Percentiles rank a stretch among this genome's conserved stretches.
phyloP scores from a whole-genome alignment of 1,284 basidiomycete genomes.

The Apiotrichum siamense region DNA sequence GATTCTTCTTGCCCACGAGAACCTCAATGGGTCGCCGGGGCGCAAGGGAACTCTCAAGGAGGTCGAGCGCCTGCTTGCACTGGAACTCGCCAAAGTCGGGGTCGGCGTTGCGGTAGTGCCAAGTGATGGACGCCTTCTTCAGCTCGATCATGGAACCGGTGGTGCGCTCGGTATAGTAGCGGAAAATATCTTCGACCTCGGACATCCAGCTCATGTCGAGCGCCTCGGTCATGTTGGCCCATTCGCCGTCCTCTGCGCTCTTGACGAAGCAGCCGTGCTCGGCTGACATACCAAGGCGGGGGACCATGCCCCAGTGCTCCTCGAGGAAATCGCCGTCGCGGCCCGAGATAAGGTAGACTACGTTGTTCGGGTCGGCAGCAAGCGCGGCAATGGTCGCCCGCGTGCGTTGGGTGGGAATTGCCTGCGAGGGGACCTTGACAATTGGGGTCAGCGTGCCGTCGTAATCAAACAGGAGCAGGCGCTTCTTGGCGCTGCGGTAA shows the following conservation, averaged over 20 bases:
- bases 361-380: slow-evolving; percentile 71
- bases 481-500: slow-evolving; percentile 69
- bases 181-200: slow-evolving; percentile 91
- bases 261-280: slow-evolving; percentile 94
- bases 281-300: slow-evolving; percentile 80
- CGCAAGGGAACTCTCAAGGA: slow-evolving; percentile 85
- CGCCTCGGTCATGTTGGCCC: slow-evolving; percentile 82
- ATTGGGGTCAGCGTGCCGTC: slow-evolving; percentile 96
- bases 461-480: slow-evolving; percentile 93
- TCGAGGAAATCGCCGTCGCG: slow-evolving; percentile 91
- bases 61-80: slow-evolving; percentile 91
- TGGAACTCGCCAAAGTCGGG: slow-evolving; percentile 96
- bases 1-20: slow-evolving; percentile 93
- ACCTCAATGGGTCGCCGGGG: slow-evolving; percentile 88
- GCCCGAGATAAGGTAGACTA: slow-evolving; percentile 96
- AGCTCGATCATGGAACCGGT: slow-evolving; percentile 92
- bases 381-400: slow-evolving; percentile 69
- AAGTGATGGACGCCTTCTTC: slow-evolving; percentile 95
- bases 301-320: slow-evolving; percentile 81
- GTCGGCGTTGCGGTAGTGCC: slow-evolving; percentile 92
- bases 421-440: slow-evolving; percentile 86
- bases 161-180: slow-evolving; percentile 93
- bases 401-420: slow-evolving; percentile 70
- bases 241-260: slow-evolving; percentile 60
- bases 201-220: slow-evolving; percentile 98